Evolutionary conservation across 768 basidiomycete species (phyloP), one percentile per base, ranked within the genome.

Genomic region (Amylocystis lapponica): DNA sequence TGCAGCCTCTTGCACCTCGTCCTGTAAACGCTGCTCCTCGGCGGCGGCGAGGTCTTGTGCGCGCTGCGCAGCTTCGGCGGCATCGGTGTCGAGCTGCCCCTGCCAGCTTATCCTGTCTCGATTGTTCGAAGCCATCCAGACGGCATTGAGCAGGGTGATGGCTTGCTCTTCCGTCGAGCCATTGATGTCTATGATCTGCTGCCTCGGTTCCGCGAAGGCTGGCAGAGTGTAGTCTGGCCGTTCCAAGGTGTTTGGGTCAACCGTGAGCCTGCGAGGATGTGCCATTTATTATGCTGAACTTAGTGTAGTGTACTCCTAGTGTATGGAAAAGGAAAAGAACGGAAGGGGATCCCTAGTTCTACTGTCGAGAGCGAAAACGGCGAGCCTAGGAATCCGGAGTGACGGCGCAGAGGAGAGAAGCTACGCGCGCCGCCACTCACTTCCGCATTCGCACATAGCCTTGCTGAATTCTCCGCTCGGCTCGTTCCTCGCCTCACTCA

Each of bases 221-320:
- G 6, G 19, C 5, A 22, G 20, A 14, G 35, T 20, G 25, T 12
- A 39, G 22, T 39, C 38, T 3, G 38, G 38, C n/a, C 16, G 22
- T 26, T 20, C n/a, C 16, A 39, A 25, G 13, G 38, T 39, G 25
- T 39, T 39, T 4, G 38, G 38, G 27, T 39, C 38, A 13, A 39
- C 21, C 7, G 23, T 16, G 11, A 39, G 21, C 9, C 17, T 36
- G 10, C 8, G 19, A n/a, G n/a, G n/a, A n/a, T n/a, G n/a, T 21
- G 23, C 23, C 16, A 17, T 33, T 6, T 13, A 33, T 33, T 33
- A 33, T 5, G 5, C 19, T 14, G 31, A 14, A 14, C 31, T 33
- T 5, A 33, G 31, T 17, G n/a, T n/a, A n/a, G n/a, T n/a, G n/a
- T n/a, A n/a, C n/a, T n/a, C n/a, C n/a, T n/a, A n/a, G 5, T 29